Conservation (phyloP, 768 basidiomycete species). For the Boletus sensibilis region DNA sequence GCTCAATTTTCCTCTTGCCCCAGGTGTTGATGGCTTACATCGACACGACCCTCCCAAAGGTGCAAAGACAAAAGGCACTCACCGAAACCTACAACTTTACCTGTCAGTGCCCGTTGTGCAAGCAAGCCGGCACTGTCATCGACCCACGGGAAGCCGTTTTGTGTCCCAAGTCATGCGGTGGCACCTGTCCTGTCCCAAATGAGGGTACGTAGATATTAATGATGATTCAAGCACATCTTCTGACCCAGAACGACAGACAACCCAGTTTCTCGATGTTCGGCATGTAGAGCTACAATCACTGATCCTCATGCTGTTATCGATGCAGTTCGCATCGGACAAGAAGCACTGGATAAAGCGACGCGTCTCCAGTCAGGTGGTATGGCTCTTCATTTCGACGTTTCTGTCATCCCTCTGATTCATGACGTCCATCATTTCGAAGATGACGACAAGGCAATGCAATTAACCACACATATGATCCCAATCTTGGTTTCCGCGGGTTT, state of each 20-base stretch:
- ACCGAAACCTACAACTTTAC: conserved; percentile 74
- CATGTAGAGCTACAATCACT: conserved; percentile 51
- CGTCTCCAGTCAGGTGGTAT: conserved; percentile 58
- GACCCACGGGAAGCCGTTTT: conserved; percentile 70
- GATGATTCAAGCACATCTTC: neutral
- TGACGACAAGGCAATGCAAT: conserved; percentile 50
- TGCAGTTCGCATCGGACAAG: conserved; percentile 65
- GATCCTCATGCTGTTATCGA: conserved; percentile 58
- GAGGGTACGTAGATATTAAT: conserved; percentile 45
- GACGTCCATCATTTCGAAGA: conserved; percentile 40
- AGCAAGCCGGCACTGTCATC: conserved; percentile 17
- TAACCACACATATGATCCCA: conserved; percentile 65
- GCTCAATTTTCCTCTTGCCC: neutral
- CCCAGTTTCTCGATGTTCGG: conserved; percentile 47
- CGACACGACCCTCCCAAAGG: conserved; percentile 72
- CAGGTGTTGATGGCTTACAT: conserved; percentile 84
- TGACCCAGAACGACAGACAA: conserved; percentile 40
- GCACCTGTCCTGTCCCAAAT: conserved; percentile 55
- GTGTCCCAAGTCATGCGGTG: conserved; percentile 72
- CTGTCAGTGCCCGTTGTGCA: conserved; percentile 68
- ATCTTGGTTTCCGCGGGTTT: conserved; percentile 59
- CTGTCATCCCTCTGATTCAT: neutral
- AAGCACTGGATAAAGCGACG: conserved; percentile 72
- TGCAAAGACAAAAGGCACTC: conserved; percentile 54
- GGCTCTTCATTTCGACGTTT: conserved; percentile 3